Evolutionary conservation across 2,329 filamentous ascomycete genomes (phyloP), one percentile per base, ranked within the genome.

Genomic region (Colletotrichum zoysiae): DNA sequence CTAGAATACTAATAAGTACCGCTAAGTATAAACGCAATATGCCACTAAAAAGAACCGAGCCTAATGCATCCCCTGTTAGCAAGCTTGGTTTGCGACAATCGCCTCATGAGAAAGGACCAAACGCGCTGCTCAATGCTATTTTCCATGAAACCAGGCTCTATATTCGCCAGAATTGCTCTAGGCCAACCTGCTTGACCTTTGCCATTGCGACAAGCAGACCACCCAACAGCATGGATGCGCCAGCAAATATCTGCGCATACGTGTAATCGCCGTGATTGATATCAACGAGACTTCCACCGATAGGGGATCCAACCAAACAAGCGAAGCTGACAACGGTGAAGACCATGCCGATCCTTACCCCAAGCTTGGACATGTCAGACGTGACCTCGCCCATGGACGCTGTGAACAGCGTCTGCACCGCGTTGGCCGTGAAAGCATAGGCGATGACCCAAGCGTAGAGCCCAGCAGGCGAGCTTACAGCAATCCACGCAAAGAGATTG

Each of bases 251-350:
- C 16, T 72, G 70, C 4, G 70, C 65, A 30, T 72, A 70, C 23
- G 63, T 26, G 44, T 59, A 72, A 9, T 69, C 4, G 23, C 35
- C 70, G 2, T 55, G 16, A 7, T 26, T 48, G 5, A 59, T 11
- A 5, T 42, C 78, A 44, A 89, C 83, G 12, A 89, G 81, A 1
- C 84, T 83, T 0, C 83, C 83, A 0, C 83, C 83, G 26, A 84
- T 78, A 0, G 83, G 82, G 4, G 82, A 81, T 0, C 82, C 82
- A 0, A 82, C 82, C 18, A 84, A 64, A 0, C 81, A 78, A 1
- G 81, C 81, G 56, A 84, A 76, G 0, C 81, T 82, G 8, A 78
- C 76, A 7, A 84, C 78, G 55, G 76, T 79, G 14, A 84, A 84
- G 1, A 79, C 81, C 82, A 84, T 84, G 11, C 82, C 82, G 18